These are phyloP conservation scores for Taphrina sp. DNA, from an alignment of 1,139 yeast species.

Conservation along the genomic window DNA sequence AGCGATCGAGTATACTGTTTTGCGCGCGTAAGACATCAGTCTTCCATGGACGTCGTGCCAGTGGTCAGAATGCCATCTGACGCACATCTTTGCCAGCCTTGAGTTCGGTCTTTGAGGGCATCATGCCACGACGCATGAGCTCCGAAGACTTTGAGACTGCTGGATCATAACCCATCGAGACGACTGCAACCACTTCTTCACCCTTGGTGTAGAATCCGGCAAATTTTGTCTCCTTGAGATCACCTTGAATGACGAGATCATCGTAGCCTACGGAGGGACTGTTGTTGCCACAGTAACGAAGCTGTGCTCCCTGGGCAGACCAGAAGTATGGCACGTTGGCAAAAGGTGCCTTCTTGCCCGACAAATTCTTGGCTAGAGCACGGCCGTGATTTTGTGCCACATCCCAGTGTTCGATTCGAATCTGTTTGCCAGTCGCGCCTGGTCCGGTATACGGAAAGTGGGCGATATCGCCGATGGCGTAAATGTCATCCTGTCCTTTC, in stretches of 20 bases:
- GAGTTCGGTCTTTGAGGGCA: slow-evolving; percentile 34
- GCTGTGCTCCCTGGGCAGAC: slow-evolving; percentile 36
- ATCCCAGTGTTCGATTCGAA: slow-evolving; percentile 36
- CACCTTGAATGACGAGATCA: slow-evolving; percentile 33
- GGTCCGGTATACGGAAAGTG: slow-evolving; percentile 35
- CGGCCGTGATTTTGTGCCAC: slow-evolving; percentile 35
- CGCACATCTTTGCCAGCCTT: slow-evolving; percentile 34
- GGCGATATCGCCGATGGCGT: slow-evolving; percentile 36
- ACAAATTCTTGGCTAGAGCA: slow-evolving; percentile 32
- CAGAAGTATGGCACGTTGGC: slow-evolving; percentile 35
- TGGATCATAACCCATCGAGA: slow-evolving; percentile 34
- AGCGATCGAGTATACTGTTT: too few relatives aligned
- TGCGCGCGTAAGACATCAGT: too few relatives aligned
- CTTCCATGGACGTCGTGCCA: too few relatives aligned
- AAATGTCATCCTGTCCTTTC: slow-evolving; percentile 34
- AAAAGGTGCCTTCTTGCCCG: slow-evolving; percentile 32
- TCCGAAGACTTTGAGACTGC: slow-evolving; percentile 33
- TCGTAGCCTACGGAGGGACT: slow-evolving; percentile 34
- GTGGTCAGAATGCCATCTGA: slow-evolving; percentile 10
- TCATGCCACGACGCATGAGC: slow-evolving; percentile 32
- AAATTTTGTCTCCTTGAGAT: slow-evolving; percentile 31
- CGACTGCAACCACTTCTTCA: slow-evolving; percentile 34
- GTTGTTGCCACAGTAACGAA: slow-evolving; percentile 36
- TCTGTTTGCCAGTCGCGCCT: slow-evolving; percentile 30
- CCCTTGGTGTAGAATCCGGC: slow-evolving; percentile 35